Evolutionary conservation across 164 flowering plant species (phyloP), one percentile per base, ranked within the genome.

Genomic region (Magnolia sinica): DNA sequence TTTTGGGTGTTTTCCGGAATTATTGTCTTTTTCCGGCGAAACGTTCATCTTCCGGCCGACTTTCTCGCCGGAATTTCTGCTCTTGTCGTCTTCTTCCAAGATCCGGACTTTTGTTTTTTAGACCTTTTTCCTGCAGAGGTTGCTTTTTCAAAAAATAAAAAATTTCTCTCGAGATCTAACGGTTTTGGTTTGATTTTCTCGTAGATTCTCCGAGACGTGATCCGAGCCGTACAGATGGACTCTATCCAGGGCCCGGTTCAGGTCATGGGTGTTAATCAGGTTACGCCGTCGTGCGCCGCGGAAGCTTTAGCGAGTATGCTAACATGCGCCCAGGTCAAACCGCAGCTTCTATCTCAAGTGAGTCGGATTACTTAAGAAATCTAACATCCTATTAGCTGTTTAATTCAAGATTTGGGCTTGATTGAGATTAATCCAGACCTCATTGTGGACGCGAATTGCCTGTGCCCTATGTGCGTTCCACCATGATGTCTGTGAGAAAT

Each of bases 211-310:
- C 19, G 27, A 9, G 29, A 76, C 64, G 74, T 63, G 55, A 58
- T 55, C 27, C 14, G 27, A 9, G 29, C 78, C 64, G 74, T 63
- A 64, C 64, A 13, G 77, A 86, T 86, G 88, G 85, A 80, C 73
- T 52, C 71, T 23, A 70, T 68, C 64, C 72, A 75, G 58, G 76
- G 77, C 76, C 58, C 76, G n/a, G 73, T 76, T 55, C 74, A 67
- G 73, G 64, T 75, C 2, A 49, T 70, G 71, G 51, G 64, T 61
- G 74, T 65, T 79, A 55, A 66, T 51, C 24, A 20, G 27, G 67
- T 66, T 50, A 64, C 52, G 80, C 80, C 81, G 80, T 73, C 75
- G 29, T 83, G 84, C 84, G 87, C 84, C 73, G 81, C 72, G 23
- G 84, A 74, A 51, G 76, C 77, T 3, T 20, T 81, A 7, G 79